These are phyloP conservation scores for Periconia sp. DNA, from an alignment of 2,329 filamentous ascomycete genomes.

Conservation along the genomic window DNA sequence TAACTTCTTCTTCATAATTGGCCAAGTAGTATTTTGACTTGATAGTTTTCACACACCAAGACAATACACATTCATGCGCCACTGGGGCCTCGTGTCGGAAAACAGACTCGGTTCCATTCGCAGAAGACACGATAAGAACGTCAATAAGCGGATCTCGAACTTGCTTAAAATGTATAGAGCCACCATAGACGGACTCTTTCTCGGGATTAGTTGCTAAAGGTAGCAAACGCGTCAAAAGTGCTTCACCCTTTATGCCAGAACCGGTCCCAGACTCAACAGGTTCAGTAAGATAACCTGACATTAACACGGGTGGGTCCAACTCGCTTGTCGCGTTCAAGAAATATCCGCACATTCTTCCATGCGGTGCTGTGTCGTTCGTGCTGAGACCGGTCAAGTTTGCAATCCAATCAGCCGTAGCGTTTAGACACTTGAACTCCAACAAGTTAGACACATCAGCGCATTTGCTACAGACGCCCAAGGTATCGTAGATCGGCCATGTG, in stretches of 20 bases:
- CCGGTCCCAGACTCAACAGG: not conserved
- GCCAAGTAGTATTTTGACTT: constrained; percentile 25
- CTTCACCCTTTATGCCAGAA: constrained; percentile 8
- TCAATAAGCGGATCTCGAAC: constrained; percentile 23
- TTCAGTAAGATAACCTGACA: constrained; percentile 26
- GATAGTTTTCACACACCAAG: constrained; percentile 38
- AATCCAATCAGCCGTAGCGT: constrained; percentile 22
- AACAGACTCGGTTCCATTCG: constrained; percentile 7
- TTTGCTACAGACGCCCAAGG: constrained; percentile 30
- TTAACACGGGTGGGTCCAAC: constrained; percentile 6
- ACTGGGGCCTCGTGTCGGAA: constrained; percentile 12
- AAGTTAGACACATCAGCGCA: constrained; percentile 20
- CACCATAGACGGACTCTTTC: constrained; percentile 7
- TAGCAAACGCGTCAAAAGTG: constrained; percentile 15
- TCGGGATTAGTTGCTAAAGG: constrained; percentile 10
- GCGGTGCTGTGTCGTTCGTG: constrained; percentile 12
- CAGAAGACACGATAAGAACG: constrained; percentile 16
- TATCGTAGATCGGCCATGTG: constrained; percentile 33
- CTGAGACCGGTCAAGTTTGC: constrained; percentile 2
- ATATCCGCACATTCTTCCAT: constrained; percentile 29
- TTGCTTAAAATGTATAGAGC: constrained; percentile 22
- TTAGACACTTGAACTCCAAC: constrained; percentile 15
- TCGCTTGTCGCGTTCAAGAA: constrained; percentile 28
- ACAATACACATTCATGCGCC: constrained; percentile 25
- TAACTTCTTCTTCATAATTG: constrained; percentile 24